Evolutionary conservation across 75 land plant species (phyloP), one percentile per base, ranked within the genome.

Genomic region (Selaginella tamariscina): DNA sequence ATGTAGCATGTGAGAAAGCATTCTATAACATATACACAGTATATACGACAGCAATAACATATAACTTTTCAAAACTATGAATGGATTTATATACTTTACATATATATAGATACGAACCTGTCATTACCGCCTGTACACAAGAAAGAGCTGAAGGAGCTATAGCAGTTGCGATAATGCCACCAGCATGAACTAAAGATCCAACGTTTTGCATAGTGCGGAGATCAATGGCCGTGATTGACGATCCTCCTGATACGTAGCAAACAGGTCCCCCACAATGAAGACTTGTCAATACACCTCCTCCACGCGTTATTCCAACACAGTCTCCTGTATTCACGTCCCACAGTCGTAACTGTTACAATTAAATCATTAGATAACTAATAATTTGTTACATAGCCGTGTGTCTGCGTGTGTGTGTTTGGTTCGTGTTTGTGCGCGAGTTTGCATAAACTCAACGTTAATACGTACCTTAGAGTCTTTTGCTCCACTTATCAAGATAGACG

Each of bases 41-140:
- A n/a, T n/a, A n/a, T n/a, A n/a, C n/a, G n/a, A n/a, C n/a, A n/a
- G n/a, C n/a, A n/a, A n/a, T n/a, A n/a, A n/a, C n/a, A n/a, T n/a
- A n/a, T n/a, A n/a, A n/a, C n/a, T n/a, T n/a, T n/a, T n/a, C n/a
- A n/a, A n/a, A n/a, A n/a, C n/a, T n/a, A n/a, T n/a, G n/a, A n/a
- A n/a, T n/a, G n/a, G n/a, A n/a, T n/a, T n/a, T n/a, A n/a, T n/a
- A n/a, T n/a, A n/a, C n/a, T n/a, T n/a, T n/a, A n/a, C n/a, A 39
- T 39, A 5, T 39, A 56, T 31, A 30, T 0, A 27, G 71, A n/a
- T 24, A 8, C 71, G 33, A 73, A 85, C 88, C 70, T 86, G 69
- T 73, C 83, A 31, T 31, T 32, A 67, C 81, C 82, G 68, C 88
- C 88, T 49, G 88, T 83, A 73, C 88, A 83, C 24, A 86, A 64